Percentiles rank a stretch among this genome's conserved stretches.
phyloP scores from a whole-genome alignment of 1,284 basidiomycete species.

The Volvariella volvacea region DNA sequence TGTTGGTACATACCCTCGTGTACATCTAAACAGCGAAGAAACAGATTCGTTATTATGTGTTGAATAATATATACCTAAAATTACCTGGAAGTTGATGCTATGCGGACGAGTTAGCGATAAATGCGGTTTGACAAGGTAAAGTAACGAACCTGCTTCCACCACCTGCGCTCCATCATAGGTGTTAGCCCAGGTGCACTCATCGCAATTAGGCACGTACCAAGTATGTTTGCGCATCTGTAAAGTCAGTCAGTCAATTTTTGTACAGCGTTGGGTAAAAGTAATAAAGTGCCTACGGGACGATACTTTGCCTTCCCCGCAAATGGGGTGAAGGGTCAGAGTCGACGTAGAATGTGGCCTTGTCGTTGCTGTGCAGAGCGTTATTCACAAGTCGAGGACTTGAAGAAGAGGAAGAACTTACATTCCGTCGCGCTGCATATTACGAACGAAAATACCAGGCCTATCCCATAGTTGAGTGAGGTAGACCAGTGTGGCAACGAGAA shows the following conservation, averaged over 20 bases:
- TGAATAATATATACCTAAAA: too few species aligned
- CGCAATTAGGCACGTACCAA: constrained; percentile 30
- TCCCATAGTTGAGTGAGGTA: background rate
- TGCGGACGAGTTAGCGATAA: constrained; percentile 7
- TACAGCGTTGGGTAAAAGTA: background rate
- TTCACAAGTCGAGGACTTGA: constrained; percentile 4
- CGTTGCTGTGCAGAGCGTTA: constrained; percentile 37
- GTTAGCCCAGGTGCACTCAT: background rate
- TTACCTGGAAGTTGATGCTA: constrained; percentile 65
- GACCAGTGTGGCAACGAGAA: background rate
- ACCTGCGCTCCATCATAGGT: constrained; percentile 20
- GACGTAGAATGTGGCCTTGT: constrained; percentile 66
- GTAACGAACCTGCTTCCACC: constrained; percentile 42
- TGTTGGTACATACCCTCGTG: constrained; percentile 39
- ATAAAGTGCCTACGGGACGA: constrained; percentile 49
- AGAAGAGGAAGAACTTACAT: constrained; percentile 34
- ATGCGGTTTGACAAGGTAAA: background rate
- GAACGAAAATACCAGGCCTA: constrained; percentile 62
- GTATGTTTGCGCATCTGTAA: constrained; percentile 57
- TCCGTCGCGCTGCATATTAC: constrained; percentile 64
- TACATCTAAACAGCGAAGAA: constrained; percentile 41
- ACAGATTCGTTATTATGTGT: constrained; percentile 2
- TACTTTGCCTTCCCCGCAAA: constrained; percentile 56
- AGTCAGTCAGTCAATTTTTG: constrained; percentile 8
- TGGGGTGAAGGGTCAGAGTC: constrained; percentile 52